Base-by-base conservation (phyloP, 495 filamentous ascomycete genomes). In the Aspergillus conjunctus region DNA sequence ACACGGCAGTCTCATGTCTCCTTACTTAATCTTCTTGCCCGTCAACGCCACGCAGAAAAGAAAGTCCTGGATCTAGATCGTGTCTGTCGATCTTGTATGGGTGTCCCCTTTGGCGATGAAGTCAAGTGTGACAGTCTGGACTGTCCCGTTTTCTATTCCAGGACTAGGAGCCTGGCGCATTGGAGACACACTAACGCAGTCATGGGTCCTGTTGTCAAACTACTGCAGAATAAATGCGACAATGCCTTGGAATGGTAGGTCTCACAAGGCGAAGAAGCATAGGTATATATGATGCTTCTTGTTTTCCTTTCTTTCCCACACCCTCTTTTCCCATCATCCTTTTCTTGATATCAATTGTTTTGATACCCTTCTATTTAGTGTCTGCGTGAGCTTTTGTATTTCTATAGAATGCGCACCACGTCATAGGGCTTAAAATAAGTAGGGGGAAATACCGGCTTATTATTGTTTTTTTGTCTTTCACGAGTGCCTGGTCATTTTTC, bases 81-180 rank as follows among this genome's bases (percentile, higher is more conserved):
- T 58, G 78, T 96, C 54, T 98, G 94, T 72, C 87, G 88, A 64
- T 91, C 87, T 65, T 98, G 94, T 66, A 86, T 89, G 31, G 86
- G 85, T 8, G 68, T 91, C 43, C 73, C 90, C 15, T 88, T 84
- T 64, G 77, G 83, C 5, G 92, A 96, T 46, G 85, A 89, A 32
- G 87, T 97, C 37, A 83, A 71, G 37, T 98, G 94, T 71, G 91
- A 96, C 67, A 96, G 89, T 63, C 82, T 87, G 71, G 94, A 97
- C 73, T 98, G 94, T 70, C 90, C 92, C 0, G 90, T 97, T 3
- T 97, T 94, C 66, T 98, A 97, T 70, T 88, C 89, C 2, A 76
- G 95, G 53, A 85, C 89, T 11, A 89, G 88, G 73, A 88, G 92
- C 73, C 70, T 72, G 57, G 80, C 87, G 11, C 74, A 80, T 71